A percentile compares a stretch with the other conserved stretches of the same genome.
phyloP scores from a whole-genome alignment of 805 yeast genomes.

The Wickerhamiella azyma region DNA sequence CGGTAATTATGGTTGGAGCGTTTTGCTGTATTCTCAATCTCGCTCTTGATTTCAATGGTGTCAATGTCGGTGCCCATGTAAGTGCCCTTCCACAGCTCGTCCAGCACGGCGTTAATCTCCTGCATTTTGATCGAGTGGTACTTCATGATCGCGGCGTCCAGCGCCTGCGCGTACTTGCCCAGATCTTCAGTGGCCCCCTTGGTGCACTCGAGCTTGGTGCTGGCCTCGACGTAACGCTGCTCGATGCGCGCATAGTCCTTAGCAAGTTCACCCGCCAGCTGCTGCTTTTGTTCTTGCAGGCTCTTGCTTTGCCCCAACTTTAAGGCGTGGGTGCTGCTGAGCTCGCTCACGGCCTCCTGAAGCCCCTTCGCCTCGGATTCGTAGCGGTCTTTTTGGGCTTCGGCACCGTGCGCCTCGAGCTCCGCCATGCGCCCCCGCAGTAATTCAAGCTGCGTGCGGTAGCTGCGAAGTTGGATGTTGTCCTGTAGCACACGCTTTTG shows the following conservation, averaged over 20 bases:
- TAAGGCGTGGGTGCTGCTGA: constrained; percentile 57
- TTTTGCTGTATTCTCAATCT: constrained; percentile 41
- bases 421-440: constrained; percentile 31
- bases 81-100: constrained; percentile 87
- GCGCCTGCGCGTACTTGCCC: constrained; percentile 64
- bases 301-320: constrained; percentile 79
- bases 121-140: constrained; percentile 85
- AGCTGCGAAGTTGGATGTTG: constrained; percentile 43
- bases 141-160: constrained; percentile 87
- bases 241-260: constrained; percentile 64
- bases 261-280: constrained; percentile 43
- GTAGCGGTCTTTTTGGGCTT: constrained; percentile 44
- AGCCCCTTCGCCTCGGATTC: constrained; percentile 43
- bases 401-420: constrained; percentile 46
- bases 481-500: constrained; percentile 51
- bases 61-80: constrained; percentile 94
- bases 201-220: constrained; percentile 65
- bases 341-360: constrained; percentile 34
- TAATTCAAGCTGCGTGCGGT: constrained; percentile 29
- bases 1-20: constrained; percentile 71
- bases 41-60: constrained; percentile 73
- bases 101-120: constrained; percentile 75
- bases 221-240: constrained; percentile 47
- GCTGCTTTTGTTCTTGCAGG: constrained; percentile 52
- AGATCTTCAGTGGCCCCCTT: constrained; percentile 68